phyloP scores from a whole-genome alignment of 2,329 filamentous ascomycete species.

The Aspergillus thermomutatus region DNA sequence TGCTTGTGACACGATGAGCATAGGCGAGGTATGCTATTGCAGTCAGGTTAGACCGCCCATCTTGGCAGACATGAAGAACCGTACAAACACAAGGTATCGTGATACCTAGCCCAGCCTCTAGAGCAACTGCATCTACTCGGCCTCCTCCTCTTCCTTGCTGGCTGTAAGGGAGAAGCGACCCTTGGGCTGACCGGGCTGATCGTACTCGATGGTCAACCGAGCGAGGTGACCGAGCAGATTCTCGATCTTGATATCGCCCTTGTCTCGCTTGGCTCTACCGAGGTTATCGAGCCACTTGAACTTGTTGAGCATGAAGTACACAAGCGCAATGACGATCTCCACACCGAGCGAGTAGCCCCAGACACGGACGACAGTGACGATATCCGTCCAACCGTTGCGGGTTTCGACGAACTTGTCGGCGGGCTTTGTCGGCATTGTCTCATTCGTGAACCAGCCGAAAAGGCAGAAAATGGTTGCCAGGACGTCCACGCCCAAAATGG shows the following conservation, averaged over 20 bases:
- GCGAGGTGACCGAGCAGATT: conserved; percentile 49
- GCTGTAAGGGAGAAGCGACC: conserved; percentile 41
- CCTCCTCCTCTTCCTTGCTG: conserved; percentile 45
- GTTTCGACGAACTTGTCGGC: conserved; percentile 30
- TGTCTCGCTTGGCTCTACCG: conserved; percentile 46
- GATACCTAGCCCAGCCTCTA: background rate
- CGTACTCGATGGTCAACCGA: conserved; percentile 49
- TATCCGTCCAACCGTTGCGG: conserved; percentile 56
- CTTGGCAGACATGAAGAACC: background rate
- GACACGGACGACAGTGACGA: conserved; percentile 52
- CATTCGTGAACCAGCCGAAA: conserved; percentile 70
- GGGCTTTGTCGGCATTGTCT: conserved; percentile 34
- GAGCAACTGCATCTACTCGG: conserved; percentile 25
- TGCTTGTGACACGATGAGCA: background rate
- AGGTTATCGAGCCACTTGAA: conserved; percentile 46
- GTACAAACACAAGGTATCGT: background rate
- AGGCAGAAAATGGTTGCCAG: conserved; percentile 71
- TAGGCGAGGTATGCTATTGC: background rate
- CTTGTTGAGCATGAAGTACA: conserved; percentile 48
- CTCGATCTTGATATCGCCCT: conserved; percentile 50
- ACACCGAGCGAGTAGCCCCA: conserved; percentile 52
- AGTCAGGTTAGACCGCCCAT: background rate
- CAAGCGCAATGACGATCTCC: conserved; percentile 50
- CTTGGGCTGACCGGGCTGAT: conserved; percentile 44
- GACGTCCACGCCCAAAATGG: conserved; percentile 68